Conservation (phyloP, 257 asterid species). For the Henckelia pumila region DNA sequence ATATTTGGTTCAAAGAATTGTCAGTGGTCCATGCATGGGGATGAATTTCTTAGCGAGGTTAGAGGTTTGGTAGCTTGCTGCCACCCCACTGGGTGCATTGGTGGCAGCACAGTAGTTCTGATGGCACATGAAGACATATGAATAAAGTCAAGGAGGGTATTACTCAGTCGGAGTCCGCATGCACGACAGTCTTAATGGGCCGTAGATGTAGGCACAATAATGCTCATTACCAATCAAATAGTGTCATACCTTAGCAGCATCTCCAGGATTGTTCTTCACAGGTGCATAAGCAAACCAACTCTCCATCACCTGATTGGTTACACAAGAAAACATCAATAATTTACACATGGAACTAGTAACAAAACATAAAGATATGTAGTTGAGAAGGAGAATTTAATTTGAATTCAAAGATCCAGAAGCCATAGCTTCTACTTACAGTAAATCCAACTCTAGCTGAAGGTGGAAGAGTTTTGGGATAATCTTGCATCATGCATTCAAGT, state of each 20-base stretch:
- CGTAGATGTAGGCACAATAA: neutral
- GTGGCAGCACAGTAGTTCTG: too few relatives aligned
- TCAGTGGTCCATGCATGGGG: too few relatives aligned
- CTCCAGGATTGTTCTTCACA: slow-evolving; percentile 97
- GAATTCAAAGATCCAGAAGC: slow-evolving; percentile 14
- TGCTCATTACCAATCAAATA: slow-evolving; percentile 16
- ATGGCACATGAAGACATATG: too few relatives aligned
- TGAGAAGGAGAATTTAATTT: neutral
- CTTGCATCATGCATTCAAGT: slow-evolving; percentile 99
- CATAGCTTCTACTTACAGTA: slow-evolving; percentile 58
- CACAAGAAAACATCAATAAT: slow-evolving; percentile 8
- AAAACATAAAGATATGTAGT: neutral
- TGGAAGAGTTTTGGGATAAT: slow-evolving; percentile 90
- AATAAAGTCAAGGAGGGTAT: too few relatives aligned
- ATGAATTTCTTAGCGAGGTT: too few relatives aligned
- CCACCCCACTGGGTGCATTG: too few relatives aligned
- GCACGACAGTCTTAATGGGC: too few relatives aligned
- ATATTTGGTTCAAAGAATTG: too few relatives aligned
- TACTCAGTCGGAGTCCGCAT: too few relatives aligned
- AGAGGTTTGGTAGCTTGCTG: too few relatives aligned
- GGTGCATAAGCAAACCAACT: slow-evolving; percentile 98
- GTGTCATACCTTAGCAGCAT: slow-evolving; percentile 87
- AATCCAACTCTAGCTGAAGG: slow-evolving; percentile 97
- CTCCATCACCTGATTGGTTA: slow-evolving; percentile 64
- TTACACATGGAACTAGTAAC: slow-evolving; percentile 17